These are phyloP conservation scores for Phellopilus nigrolimitatus DNA, from an alignment of 1,284 basidiomycete species.

Conservation along the genomic window DNA sequence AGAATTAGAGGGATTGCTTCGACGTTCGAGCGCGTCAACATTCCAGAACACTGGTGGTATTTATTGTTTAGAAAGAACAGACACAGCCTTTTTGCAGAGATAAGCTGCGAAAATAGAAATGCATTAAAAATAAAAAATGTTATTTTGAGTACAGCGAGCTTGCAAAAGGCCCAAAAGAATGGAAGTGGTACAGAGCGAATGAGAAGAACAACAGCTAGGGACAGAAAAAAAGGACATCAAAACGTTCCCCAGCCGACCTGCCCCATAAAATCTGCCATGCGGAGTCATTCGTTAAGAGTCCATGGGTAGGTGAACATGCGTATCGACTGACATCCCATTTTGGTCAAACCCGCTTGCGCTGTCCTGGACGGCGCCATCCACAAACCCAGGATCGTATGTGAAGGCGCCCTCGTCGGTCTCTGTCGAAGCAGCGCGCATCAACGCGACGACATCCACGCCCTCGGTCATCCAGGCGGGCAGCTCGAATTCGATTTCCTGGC, in stretches of 20 bases:
- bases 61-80: not conserved
- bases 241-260: too few relatives aligned
- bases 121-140: not conserved
- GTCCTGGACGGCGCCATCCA: not conserved
- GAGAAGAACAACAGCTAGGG: not conserved
- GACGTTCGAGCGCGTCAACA: too few relatives aligned
- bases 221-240: not conserved
- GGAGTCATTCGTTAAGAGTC: too few relatives aligned
- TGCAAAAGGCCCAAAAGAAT: not conserved
- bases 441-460: not conserved
- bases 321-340: not conserved
- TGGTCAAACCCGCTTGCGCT: not conserved
- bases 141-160: not conserved
- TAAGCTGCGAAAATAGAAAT: slow-evolving; percentile 3
- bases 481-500: slow-evolving; percentile 9
- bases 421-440: too few relatives aligned
- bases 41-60: too few relatives aligned
- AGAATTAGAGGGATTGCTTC: too few relatives aligned
- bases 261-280: too few relatives aligned
- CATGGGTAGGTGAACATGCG: not conserved
- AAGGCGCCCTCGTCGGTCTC: not conserved
- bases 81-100: not conserved
- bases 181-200: not conserved
- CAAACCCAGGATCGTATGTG: not conserved
- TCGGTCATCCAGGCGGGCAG: slow-evolving; percentile 2